Evolutionary conservation across 306 rosid species (phyloP), one percentile per base, ranked within the genome.

Genomic region (Vigna nakashimae): DNA sequence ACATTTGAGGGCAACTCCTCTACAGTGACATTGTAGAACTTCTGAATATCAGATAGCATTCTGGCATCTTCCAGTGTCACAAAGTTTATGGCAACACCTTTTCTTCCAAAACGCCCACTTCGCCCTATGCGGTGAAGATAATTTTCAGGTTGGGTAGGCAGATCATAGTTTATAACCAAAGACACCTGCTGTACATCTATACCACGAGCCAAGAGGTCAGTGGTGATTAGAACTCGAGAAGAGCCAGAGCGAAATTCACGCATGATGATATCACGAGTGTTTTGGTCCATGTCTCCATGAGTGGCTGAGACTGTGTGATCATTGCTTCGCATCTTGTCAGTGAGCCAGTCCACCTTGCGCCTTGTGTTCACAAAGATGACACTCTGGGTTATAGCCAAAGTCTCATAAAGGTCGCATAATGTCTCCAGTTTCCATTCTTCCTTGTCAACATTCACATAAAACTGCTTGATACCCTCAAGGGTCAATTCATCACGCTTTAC

Each of bases 381-480:
- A 78, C 93, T 89, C 80, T 95, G 98, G 75, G 98, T 91, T 83
- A 92, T 92, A 24, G 97, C 98, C 80, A 95, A 74, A 9, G 99
- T 90, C 82, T 92, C 98, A 0, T 95, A 92, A 42, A 92, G 96
- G 80, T 95, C 98, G 3, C 98, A 95, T 1, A 95, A 83, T 1
- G 99, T 95, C 78, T 95, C 99, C 2, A 95, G 93, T 80, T 92
- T 95, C 99, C 98, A 95, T 2, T 95, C 97, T 82, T 92, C 98
- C 85, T 81, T 88, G 2, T 91, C 97, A 65, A 95, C 94, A 79
- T 92, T 90, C 69, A 95, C 96, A 76, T 89, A 88, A 42, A 91
- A 96, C 74, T 96, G 99, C 84, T 87, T 96, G 83, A 92, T 92
- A 85, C 99, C 99, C 55, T 96, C 98, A 15, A 96, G 91, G 53